Base-by-base conservation (phyloP, 2,329 filamentous ascomycete genomes). In the Diaporthe citrichinensis region DNA sequence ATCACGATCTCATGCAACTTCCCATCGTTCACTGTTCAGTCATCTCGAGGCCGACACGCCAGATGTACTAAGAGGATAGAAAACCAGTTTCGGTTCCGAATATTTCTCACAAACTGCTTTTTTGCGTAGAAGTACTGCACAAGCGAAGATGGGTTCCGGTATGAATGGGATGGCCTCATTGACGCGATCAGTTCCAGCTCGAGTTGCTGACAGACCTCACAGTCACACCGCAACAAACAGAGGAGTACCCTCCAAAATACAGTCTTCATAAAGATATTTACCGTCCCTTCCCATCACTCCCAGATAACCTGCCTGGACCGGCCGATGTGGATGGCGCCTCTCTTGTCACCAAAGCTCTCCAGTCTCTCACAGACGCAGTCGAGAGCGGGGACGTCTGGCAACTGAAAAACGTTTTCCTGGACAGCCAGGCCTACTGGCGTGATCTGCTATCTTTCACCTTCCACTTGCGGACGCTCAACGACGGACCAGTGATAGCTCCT, bases 401-500 rank as follows among this genome's bases (percentile, higher is more conserved):
- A 2, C 71, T 85, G 2, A 77, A 77, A 12, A 39, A 23, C 46
- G 82, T 80, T 58, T 85, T 85, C 76, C 81, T 80, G 58, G 7
- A 74, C 4, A 76, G 71, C 3, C 82, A 85, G 76, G 80, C 82
- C 6, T 85, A 82, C 77, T 85, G 84, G 84, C 82, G 80, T 28
- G 84, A 86, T 68, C 76, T 79, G 55, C 46, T 86, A 34, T 83
- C 83, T 0, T 73, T 86, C 31, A 86, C 84, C 0, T 84, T 78
- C 71, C 82, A 85, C 57, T 53, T 84, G n/a, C 83, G 84, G 15
- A 85, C 83, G 2, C 83, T 85, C 59, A 77, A 41, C 4, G 73
- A 65, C 0, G 76, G 78, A 0, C 72, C 39, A 0, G 65, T 78
- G 0, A 81, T 85, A 69, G 80, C 81, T 0, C 72, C 79, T 3